Evolutionary conservation across 176 grass and related monocot genomes (phyloP), one percentile per base, ranked within the genome.

Genomic region (Triticum timopheevii): DNA sequence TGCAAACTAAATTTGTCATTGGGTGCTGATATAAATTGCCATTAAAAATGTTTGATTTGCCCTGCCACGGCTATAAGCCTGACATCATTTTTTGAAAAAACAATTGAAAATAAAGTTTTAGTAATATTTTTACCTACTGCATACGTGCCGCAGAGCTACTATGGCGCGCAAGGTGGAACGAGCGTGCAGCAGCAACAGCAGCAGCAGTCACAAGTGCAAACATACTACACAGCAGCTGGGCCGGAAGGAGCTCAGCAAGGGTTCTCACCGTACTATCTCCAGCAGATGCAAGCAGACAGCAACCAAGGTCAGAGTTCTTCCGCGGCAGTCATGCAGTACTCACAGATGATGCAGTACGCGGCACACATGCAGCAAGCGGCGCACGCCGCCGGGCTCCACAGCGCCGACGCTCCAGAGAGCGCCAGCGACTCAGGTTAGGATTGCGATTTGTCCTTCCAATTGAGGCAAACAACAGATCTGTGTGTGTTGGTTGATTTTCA

Each of bases 311-410:
- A 75, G 8, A 84, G 0, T 40, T 47, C 36, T 76, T 15, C 20
- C 7, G 71, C 70, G 4, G 25, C 71, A 9, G 39, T 27, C 2
- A 2, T 13, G 40, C 71, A 84, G 27, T 65, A 84, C 24, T 49
- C 25, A 39, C 82, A 84, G 39, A 65, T 76, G 69, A 16, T 35
- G 30, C 64, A 56, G 25, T 49, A 81, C 39, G 39, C 44, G 24
- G 73, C 79, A 20, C 25, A 81, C 17, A 31, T 81, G 62, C 80
- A 82, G 80, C 65, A 82, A 12, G 65, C 65, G 44, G 42, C 71
- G 69, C 54, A 42, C 35, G 69, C 23, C 23, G 4, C 23, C 28
- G n/a, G 24, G 69, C 54, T 13, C 9, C 52, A 28, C 3, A 10
- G 16, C 69, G 10, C 35, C 22, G 6, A 54, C 69, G 69, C 4